phyloP scores from a whole-genome alignment of 2,329 filamentous ascomycete genomes.

The Fusarium sp. region DNA sequence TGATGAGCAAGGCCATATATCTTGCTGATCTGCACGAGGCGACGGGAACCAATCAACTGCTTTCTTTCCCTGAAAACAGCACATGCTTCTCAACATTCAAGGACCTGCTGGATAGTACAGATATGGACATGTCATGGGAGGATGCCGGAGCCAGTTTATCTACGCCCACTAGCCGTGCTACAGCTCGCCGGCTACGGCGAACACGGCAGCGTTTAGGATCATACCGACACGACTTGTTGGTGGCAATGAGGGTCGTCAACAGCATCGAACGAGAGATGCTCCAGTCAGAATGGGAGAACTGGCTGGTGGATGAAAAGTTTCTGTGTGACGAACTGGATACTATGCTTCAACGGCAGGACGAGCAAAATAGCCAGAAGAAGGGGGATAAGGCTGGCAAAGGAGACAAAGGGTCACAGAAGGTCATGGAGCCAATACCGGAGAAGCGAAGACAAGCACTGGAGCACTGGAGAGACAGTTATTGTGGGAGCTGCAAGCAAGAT shows the following conservation, averaged over 20 bases:
- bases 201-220: constrained; percentile 85
- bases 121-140: constrained; percentile 67
- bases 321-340: constrained; percentile 74
- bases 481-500: constrained; percentile 65
- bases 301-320: constrained; percentile 81
- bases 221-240: constrained; percentile 89
- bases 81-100: constrained; percentile 72
- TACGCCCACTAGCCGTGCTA: constrained; percentile 61
- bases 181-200: constrained; percentile 74
- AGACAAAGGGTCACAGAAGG: constrained; percentile 48
- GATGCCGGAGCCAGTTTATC: constrained; percentile 61
- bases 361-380: constrained; percentile 31
- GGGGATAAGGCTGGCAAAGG: constrained; percentile 29
- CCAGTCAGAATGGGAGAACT: constrained; percentile 91
- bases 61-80: constrained; percentile 58
- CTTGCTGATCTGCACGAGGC: constrained; percentile 81
- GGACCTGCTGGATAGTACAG: constrained; percentile 66
- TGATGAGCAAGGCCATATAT: constrained; percentile 89
- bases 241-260: constrained; percentile 91
- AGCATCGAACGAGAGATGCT: constrained; percentile 88
- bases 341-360: constrained; percentile 52
- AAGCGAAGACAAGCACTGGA: constrained; percentile 54
- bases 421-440: constrained; percentile 45
- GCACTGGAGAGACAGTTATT: constrained; percentile 65
- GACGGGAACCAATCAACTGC: constrained; percentile 51